A percentile compares a stretch with the other conserved stretches of the same genome.
These are phyloP conservation scores for Globisporangium alternatum DNA, from an alignment of 352 stramenopile species.

Conservation along the genomic window DNA sequence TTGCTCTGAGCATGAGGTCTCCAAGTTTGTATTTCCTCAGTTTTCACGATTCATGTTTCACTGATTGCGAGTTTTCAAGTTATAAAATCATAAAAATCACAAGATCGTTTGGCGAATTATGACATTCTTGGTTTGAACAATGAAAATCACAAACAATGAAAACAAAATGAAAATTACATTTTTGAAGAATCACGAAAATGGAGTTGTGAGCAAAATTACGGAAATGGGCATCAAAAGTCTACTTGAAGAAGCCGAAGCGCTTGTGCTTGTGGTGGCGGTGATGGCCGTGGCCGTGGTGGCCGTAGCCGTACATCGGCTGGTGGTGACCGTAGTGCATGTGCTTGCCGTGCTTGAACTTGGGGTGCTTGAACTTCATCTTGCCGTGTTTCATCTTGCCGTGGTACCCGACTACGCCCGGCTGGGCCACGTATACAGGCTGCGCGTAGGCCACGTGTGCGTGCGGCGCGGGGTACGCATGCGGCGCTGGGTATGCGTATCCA, in stretches of 20 bases:
- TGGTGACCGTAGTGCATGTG: constrained; percentile 23
- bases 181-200: not conserved
- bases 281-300: constrained; percentile 12
- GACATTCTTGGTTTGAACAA: too few relatives aligned
- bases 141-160: too few relatives aligned
- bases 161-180: not conserved
- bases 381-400: constrained; percentile 29
- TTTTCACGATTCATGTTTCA: not conserved
- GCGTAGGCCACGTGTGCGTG: constrained; percentile 3
- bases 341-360: constrained; percentile 20
- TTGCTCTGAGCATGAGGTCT: constrained; percentile 4
- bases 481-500: constrained; percentile 18
- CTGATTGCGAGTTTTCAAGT: not conserved
- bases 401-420: constrained; percentile 24
- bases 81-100: too few relatives aligned
- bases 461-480: constrained; percentile 3
- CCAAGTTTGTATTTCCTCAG: not conserved
- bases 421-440: constrained; percentile 27
- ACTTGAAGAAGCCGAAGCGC: constrained; percentile 34
- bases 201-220: not conserved
- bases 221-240: not conserved
- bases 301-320: constrained; percentile 9
- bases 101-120: too few relatives aligned
- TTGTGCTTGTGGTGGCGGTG: constrained; percentile 30
- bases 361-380: constrained; percentile 19